Conservation (phyloP, 441 rosid genomes). For the Monsonia emarginata region DNA sequence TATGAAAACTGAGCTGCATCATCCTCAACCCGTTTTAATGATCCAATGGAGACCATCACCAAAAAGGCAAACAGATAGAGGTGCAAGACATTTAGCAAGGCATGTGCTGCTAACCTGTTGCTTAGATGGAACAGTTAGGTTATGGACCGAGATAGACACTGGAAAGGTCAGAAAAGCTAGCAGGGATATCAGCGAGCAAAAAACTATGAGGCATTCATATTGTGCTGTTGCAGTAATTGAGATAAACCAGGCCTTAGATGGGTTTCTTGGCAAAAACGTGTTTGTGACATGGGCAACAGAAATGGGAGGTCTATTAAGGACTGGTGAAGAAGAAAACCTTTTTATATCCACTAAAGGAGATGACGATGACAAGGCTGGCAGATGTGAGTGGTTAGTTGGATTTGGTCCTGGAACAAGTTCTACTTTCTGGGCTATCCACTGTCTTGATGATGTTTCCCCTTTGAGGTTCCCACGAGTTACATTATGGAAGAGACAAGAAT, state of each 20-base stretch:
- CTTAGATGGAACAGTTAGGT: constrained; percentile 77
- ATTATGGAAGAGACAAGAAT: constrained; percentile 55
- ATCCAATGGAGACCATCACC: constrained; percentile 75
- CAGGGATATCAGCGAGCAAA: constrained; percentile 41
- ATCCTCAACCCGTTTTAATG: constrained; percentile 67
- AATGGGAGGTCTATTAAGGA: constrained; percentile 37
- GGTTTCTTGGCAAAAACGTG: constrained; percentile 45
- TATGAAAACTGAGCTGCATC: constrained; percentile 40
- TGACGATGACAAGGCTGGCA: constrained; percentile 39
- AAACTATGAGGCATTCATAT: constrained; percentile 30
- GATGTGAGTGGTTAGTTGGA: constrained; percentile 86
- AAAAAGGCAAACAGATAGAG: constrained; percentile 29
- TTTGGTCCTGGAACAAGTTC: constrained; percentile 60
- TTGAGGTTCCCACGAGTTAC: constrained; percentile 72
- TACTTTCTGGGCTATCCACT: constrained; percentile 82
- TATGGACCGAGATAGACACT: constrained; percentile 74
- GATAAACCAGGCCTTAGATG: constrained; percentile 52
- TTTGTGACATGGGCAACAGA: constrained; percentile 63
- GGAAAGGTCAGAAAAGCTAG: constrained; percentile 47
- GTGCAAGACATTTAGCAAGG: constrained; percentile 30
- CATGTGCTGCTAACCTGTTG: constrained; percentile 71
- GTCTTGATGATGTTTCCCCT: constrained; percentile 77
- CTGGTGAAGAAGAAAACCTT: constrained; percentile 33
- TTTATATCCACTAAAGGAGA: constrained; percentile 28
- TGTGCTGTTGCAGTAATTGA: constrained; percentile 74